Conservation (phyloP, 1,284 basidiomycete species). For the Pseudozyma tsukubaensis region DNA sequence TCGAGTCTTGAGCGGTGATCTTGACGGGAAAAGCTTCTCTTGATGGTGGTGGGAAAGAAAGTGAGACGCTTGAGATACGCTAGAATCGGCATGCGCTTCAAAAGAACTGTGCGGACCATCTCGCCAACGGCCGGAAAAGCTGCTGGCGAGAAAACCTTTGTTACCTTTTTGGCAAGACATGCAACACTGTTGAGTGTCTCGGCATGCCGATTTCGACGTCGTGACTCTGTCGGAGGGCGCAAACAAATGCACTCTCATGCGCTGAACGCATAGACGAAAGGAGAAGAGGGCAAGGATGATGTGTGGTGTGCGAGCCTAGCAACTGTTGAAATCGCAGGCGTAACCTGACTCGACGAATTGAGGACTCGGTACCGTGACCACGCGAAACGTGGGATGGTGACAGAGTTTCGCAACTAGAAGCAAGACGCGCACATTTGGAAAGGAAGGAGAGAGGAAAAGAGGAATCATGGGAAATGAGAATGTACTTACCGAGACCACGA, state of each 20-base stretch:
- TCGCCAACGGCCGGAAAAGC: conserved; percentile 4
- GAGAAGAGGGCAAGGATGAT: background rate
- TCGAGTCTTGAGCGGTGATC: conserved; percentile 1
- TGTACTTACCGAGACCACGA: conserved; percentile 96
- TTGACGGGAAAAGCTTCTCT: conserved; percentile 37
- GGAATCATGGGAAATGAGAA: conserved; percentile 45
- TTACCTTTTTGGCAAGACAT: conserved; percentile 49
- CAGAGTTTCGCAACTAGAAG: background rate
- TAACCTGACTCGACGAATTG: conserved; percentile 4
- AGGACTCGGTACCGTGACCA: conserved; percentile 8
- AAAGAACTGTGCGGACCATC: conserved; percentile 20
- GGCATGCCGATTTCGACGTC: conserved; percentile 30
- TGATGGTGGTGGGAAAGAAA: conserved; percentile 19
- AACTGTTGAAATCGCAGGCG: conserved; percentile 9
- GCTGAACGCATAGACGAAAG: conserved; percentile 8
- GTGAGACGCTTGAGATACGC: conserved; percentile 8
- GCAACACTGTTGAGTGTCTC: conserved; percentile 42
- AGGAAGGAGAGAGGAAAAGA: conserved; percentile 3
- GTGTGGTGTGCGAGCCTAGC: conserved; percentile 9
- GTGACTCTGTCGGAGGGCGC: conserved; percentile 10
- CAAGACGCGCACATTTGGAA: background rate
- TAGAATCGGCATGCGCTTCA: conserved; percentile 36
- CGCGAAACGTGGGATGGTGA: conserved; percentile 8
- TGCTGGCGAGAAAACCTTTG: conserved; percentile 7
- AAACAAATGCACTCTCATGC: background rate